Base-by-base conservation (phyloP, 73 alveolate genomes). In the Symbiodinium natans region DNA sequence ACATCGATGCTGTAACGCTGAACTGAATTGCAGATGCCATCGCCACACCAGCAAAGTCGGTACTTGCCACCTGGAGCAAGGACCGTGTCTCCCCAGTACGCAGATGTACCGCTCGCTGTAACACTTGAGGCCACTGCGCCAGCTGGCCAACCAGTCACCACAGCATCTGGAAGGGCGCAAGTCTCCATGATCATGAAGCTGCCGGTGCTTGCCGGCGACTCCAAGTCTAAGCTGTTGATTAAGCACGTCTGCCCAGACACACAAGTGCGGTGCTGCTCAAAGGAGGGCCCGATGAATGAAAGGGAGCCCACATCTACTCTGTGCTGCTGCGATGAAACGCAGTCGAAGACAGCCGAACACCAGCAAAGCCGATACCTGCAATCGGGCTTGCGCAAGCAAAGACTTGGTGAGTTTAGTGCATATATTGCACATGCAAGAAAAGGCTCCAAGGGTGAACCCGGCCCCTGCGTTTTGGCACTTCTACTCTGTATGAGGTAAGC, bases 321-420 rank as follows among this genome's bases (percentile, higher is more conserved):
- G 54, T 85, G 93, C 39, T 85, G 48, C 1, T 41, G 34, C 2
- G 93, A 52, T 17, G 93, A 85, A 25, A 25, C 34, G 48, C 93
- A 85, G 7, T 43, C 46, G 54, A 48, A 85, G 23, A 19, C 38
- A n/a, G 80, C 43, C 34, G 82, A 80, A 36, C 93, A 85, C 93
- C 93, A 85, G 82, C 93, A 85, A n/a, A 85, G 48, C 39, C 93
- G 52, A 74, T 85, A 85, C 93, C 93, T 85, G 93, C 52, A 40
- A 19, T n/a, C 13, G 85, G 33, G 33, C 42, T 6, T 74, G 85
- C 19, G 23, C 41, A n/a, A 33, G 41, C 8, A 19, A 31, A 1
- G 68, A 52, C 68, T n/a, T n/a, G n/a, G n/a, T n/a, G n/a, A n/a
- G n/a, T n/a, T n/a, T n/a, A n/a, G n/a, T n/a, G n/a, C n/a, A n/a